Percentiles rank a stretch among this genome's conserved stretches.
phyloP scores from a whole-genome alignment of 179 eudicot genomes.

The Beta lomatogona region DNA sequence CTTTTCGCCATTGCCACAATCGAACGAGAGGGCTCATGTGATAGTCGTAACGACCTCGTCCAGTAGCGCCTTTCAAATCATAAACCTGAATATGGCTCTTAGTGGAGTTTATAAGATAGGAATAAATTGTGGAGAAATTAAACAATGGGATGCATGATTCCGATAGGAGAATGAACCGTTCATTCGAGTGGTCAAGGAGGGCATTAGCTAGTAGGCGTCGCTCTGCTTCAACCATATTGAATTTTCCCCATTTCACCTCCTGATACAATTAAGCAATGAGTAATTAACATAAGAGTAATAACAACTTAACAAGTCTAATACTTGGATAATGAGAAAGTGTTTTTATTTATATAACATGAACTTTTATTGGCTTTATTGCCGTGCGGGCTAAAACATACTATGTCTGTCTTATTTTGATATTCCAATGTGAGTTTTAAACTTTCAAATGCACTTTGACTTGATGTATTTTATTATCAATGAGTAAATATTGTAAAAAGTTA shows the following conservation, averaged over 20 bases:
- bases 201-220: constrained; percentile 55
- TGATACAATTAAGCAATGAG: not conserved
- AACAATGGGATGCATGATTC: constrained; percentile 61
- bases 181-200: constrained; percentile 49
- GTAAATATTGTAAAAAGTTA: too few relatives aligned
- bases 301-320: not conserved
- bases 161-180: constrained; percentile 53
- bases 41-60: constrained; percentile 41
- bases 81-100: constrained; percentile 35
- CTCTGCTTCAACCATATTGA: constrained; percentile 58
- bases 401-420: too few relatives aligned
- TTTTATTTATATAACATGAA: too few relatives aligned
- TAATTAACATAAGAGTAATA: not conserved
- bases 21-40: constrained; percentile 34
- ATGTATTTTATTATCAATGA: too few relatives aligned
- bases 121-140: constrained; percentile 47
- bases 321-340: not conserved
- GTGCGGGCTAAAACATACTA: too few relatives aligned
- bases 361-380: too few relatives aligned
- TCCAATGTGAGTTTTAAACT: too few relatives aligned
- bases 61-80: constrained; percentile 37
- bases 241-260: constrained; percentile 47
- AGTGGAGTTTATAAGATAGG: constrained; percentile 48
- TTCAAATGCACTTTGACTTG: too few relatives aligned
- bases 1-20: constrained; percentile 52